phyloP scores from a whole-genome alignment of 176 grass and related monocot genomes.

The Carex scoparia region DNA sequence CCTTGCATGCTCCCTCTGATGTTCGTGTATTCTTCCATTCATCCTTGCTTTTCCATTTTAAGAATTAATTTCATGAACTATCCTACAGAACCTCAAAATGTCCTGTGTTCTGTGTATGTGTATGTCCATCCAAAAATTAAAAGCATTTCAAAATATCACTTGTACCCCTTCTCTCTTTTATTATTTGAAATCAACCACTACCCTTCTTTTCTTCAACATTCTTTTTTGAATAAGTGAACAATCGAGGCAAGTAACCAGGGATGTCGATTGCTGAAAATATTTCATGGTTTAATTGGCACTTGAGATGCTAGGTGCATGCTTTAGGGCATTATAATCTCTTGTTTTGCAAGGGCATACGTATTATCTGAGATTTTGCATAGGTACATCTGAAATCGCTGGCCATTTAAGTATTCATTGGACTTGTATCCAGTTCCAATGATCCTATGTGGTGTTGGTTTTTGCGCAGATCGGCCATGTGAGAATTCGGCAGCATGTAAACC shows the following conservation, averaged over 20 bases:
- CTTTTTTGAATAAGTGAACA: not conserved
- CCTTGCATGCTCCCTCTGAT: slow-evolving; percentile 38
- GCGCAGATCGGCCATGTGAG: slow-evolving; percentile 69
- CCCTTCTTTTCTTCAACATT: not conserved
- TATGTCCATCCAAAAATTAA: not conserved
- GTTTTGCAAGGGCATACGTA: not conserved
- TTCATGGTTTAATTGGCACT: not conserved
- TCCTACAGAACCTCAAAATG: not conserved
- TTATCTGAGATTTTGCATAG: not conserved
- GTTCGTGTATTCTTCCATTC: not conserved
- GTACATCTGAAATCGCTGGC: not conserved
- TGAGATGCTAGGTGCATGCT: not conserved
- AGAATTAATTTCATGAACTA: not conserved
- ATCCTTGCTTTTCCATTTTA: not conserved
- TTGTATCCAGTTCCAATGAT: not conserved
- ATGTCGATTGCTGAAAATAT: not conserved
- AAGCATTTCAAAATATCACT: not conserved
- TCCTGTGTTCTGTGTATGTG: not conserved
- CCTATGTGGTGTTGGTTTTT: not conserved
- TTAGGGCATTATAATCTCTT: not conserved
- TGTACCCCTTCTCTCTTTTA: not conserved
- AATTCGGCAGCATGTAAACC: slow-evolving; percentile 96
- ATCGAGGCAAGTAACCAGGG: not conserved
- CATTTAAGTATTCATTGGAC: not conserved
- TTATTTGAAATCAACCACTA: not conserved